phyloP scores from a whole-genome alignment of 164 flowering plant species.

The Nymphaea colorata region DNA sequence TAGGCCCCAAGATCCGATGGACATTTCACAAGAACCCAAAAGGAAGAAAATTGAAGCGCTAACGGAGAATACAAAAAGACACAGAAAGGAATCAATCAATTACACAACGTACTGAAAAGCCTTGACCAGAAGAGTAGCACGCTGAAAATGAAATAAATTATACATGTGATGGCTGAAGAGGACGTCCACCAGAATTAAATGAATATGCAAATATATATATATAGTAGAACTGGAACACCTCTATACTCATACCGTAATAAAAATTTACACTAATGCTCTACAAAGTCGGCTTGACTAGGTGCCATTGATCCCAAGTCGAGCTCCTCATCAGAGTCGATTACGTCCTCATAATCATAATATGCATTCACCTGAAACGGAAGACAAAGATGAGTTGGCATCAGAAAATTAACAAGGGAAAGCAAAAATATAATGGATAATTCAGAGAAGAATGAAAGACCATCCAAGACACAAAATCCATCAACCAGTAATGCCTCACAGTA shows the following conservation, averaged over 20 bases:
- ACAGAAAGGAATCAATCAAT: too few species aligned
- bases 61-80: too few species aligned
- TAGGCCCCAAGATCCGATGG: too few species aligned
- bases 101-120: too few species aligned
- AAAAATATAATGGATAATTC: not conserved
- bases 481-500: not conserved
- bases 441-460: not conserved
- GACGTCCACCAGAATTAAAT: not conserved
- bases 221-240: too few species aligned
- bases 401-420: conserved; percentile 1
- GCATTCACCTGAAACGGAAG: conserved; percentile 50
- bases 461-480: not conserved
- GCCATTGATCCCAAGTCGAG: conserved; percentile 41
- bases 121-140: too few species aligned
- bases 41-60: too few species aligned
- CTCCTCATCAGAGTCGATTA: conserved; percentile 86
- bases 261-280: not conserved
- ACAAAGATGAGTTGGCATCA: not conserved
- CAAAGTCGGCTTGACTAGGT: not conserved
- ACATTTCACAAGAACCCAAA: too few species aligned
- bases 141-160: too few species aligned
- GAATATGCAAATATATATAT: not conserved
- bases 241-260: too few species aligned
- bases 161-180: not conserved
- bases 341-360: conserved; percentile 61